Evolutionary conservation across 2,329 filamentous ascomycete species (phyloP), one percentile per base, ranked within the genome.

Genomic region (Pseudonectria buxi): DNA sequence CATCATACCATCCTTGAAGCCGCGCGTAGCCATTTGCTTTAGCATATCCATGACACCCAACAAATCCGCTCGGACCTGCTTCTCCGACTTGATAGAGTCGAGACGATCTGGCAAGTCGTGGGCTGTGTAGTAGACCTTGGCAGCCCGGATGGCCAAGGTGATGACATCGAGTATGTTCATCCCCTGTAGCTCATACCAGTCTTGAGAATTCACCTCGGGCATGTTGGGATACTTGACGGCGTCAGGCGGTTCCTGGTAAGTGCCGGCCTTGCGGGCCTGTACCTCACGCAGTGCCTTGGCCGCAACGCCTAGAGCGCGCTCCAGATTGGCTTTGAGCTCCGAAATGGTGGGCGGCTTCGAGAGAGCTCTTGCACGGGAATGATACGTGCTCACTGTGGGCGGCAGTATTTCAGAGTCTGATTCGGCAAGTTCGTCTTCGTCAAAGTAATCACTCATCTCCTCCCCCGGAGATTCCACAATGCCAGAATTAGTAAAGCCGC

Each of bases 331-430:
- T 54, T 90, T 85, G 37, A 98, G 73, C 42, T 90, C 81, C 32
- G 78, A 70, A 45, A 90, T 78, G 40, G 92, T 84, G 7, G 92
- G 92, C 26, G 89, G 86, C 33, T 84, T 90, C 10, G 86, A 79
- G 14, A 94, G 73, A 38, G 82, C 81, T 51, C 88, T 86, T 41
- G 86, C 82, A 49, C 84, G 82, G 53, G 88, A 80, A 47, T 86
- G 88, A 62, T 96, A 98, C 3, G 92, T 98, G 71, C 89, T 95
- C 27, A 90, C 87, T 0, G 92, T 98, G 1, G 92, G 92, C n/a
- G 92, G 90, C 4, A 95, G 78, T 78, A 98, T 90, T 41, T 82
- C 74, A 22, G 78, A 75, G 40, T 87, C 84, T 14, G 71, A 69
- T 39, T 82, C 76, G 24, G 77, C 74, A 52, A 76, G 75, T 35